These are phyloP conservation scores for Pyrenula massariospora DNA, from an alignment of 495 filamentous ascomycete species.

Conservation along the genomic window DNA sequence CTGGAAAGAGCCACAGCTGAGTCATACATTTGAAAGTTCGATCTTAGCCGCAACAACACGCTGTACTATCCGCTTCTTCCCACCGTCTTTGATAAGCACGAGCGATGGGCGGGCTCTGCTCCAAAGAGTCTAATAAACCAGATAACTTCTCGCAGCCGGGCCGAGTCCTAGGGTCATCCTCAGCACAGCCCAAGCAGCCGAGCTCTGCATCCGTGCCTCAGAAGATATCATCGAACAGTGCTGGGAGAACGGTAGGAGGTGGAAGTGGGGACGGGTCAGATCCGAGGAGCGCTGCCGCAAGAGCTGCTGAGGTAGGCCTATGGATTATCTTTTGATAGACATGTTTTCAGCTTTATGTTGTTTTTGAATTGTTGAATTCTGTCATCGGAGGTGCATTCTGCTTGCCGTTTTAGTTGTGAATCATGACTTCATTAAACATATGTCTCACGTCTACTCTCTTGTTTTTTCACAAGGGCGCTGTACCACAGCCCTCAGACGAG, in stretches of 20 bases:
- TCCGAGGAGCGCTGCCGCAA: constrained; percentile 47
- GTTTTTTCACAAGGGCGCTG: too few relatives aligned
- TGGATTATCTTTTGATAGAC: background rate
- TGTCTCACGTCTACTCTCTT: too few relatives aligned
- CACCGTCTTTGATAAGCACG: too few relatives aligned
- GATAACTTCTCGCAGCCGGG: constrained; percentile 48
- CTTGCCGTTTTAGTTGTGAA: too few relatives aligned
- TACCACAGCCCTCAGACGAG: too few relatives aligned
- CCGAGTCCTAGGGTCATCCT: constrained; percentile 42
- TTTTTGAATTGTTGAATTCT: too few relatives aligned
- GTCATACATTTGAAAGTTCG: too few relatives aligned
- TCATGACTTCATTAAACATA: too few relatives aligned
- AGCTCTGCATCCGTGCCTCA: constrained; percentile 24
- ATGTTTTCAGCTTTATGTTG: background rate
- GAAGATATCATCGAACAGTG: constrained; percentile 32
- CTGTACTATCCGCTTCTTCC: too few relatives aligned
- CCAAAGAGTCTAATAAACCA: constrained; percentile 44
- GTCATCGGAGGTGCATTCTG: too few relatives aligned
- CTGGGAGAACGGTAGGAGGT: constrained; percentile 45
- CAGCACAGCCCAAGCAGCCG: constrained; percentile 16
- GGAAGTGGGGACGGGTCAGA: constrained; percentile 22
- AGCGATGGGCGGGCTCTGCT: constrained; percentile 76
- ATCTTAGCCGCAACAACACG: too few relatives aligned
- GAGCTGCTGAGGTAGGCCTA: constrained; percentile 51
- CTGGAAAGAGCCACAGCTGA: too few relatives aligned